Evolutionary conservation across 1,284 basidiomycete genomes (phyloP).

Genomic region (Heterobasidion irregulare): DNA sequence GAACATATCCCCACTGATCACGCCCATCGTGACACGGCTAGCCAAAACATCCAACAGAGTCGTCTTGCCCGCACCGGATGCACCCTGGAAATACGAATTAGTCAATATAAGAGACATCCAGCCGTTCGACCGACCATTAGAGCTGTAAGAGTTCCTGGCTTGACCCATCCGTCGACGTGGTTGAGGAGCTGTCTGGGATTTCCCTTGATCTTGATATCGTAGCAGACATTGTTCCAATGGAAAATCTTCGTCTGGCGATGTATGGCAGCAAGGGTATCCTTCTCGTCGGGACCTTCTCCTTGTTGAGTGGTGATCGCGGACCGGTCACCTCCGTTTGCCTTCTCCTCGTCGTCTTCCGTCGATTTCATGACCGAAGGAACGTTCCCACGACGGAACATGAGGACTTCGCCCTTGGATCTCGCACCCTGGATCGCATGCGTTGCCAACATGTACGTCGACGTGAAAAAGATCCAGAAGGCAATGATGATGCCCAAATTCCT

Average conservation of each 20-base stretch:
- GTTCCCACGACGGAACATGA: constrained; percentile 30
- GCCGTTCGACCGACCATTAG: constrained; percentile 29
- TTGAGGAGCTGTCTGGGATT: constrained; percentile 68
- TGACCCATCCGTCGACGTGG: constrained; percentile 81
- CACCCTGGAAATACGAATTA: not conserved
- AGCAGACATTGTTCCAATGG: constrained; percentile 40
- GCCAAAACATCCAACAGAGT: constrained; percentile 84
- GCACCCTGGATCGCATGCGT: constrained; percentile 46
- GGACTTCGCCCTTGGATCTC: constrained; percentile 40
- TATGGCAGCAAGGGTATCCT: constrained; percentile 2
- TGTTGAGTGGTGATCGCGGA: not conserved
- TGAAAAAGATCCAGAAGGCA: constrained; percentile 62
- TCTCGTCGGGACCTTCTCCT: not conserved
- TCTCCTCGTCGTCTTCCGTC: constrained; percentile 12
- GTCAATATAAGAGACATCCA: not conserved
- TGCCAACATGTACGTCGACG: constrained; percentile 49
- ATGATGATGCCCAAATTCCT: constrained; percentile 30
- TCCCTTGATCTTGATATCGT: constrained; percentile 49
- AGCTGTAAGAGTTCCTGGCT: constrained; percentile 72
- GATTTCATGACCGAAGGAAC: constrained; percentile 19
- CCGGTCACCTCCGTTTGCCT: not conserved
- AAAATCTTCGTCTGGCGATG: constrained; percentile 30
- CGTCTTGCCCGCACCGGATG: constrained; percentile 49
- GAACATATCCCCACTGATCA: constrained; percentile 72
- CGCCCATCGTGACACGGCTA: constrained; percentile 81